phyloP scores from a whole-genome alignment of 2,329 filamentous ascomycete species.

The Simplicillium sp. region DNA sequence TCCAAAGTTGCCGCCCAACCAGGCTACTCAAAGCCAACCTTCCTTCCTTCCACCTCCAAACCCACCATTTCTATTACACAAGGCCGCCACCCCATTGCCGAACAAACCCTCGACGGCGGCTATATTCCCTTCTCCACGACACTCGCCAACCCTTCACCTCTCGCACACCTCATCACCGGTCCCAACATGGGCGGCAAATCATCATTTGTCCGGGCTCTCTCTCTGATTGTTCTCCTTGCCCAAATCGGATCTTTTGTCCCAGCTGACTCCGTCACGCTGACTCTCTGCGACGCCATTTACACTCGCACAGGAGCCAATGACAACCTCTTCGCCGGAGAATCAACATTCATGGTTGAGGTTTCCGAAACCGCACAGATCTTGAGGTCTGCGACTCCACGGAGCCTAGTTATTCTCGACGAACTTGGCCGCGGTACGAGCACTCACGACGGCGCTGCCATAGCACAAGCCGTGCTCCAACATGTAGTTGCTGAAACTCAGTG shows the following conservation, averaged over 20 bases:
- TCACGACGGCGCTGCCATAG: slow-evolving; percentile 93
- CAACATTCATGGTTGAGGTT: slow-evolving; percentile 96
- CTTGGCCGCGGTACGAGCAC: slow-evolving; percentile 88
- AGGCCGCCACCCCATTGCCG: slow-evolving; percentile 91
- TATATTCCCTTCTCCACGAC: slow-evolving; percentile 88
- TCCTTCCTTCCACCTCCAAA: slow-evolving; percentile 50
- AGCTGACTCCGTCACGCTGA: slow-evolving; percentile 62
- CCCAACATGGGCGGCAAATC: slow-evolving; percentile 99
- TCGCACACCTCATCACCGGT: slow-evolving; percentile 83
- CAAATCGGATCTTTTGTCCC: slow-evolving; percentile 94
- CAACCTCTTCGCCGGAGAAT: slow-evolving; percentile 90
- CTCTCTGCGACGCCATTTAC: slow-evolving; percentile 83
- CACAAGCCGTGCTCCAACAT: slow-evolving; percentile 80
- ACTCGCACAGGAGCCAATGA: slow-evolving; percentile 95
- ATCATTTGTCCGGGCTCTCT: slow-evolving; percentile 89
- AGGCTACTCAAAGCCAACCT: slow-evolving; percentile 73
- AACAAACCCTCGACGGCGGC: slow-evolving; percentile 72
- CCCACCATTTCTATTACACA: slow-evolving; percentile 54
- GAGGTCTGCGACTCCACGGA: slow-evolving; percentile 75
- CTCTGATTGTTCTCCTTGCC: slow-evolving; percentile 85
- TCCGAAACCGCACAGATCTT: slow-evolving; percentile 88
- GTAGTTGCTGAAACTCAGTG: slow-evolving; percentile 66
- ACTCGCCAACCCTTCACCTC: slow-evolving; percentile 54
- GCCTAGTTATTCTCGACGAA: slow-evolving; percentile 88
- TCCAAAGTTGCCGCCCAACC: slow-evolving; percentile 76